phyloP scores from a whole-genome alignment of 2,329 filamentous ascomycete species.

The Mollisia scopiformis region DNA sequence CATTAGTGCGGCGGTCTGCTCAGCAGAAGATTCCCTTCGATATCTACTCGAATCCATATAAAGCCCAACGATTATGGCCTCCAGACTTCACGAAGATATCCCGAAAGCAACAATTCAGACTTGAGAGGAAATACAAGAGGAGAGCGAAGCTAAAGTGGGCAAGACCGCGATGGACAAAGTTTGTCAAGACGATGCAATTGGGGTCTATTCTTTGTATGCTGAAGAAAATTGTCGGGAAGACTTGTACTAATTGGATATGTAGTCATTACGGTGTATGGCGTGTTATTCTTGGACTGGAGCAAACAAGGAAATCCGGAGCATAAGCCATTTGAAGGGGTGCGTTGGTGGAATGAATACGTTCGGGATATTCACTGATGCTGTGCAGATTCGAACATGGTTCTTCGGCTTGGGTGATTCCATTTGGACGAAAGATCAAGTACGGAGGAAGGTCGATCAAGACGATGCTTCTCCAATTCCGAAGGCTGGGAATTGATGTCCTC shows the following conservation, averaged over 20 bases:
- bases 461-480: slow-evolving; percentile 25
- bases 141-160: slow-evolving; percentile 64
- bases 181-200: slow-evolving; percentile 63
- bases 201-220: slow-evolving; percentile 35
- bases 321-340: slow-evolving; percentile 55
- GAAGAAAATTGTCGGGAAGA: neutral
- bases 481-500: slow-evolving; percentile 19
- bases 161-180: slow-evolving; percentile 67
- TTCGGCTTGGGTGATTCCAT: slow-evolving; percentile 41
- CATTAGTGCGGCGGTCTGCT: slow-evolving; percentile 46
- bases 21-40: slow-evolving; percentile 34
- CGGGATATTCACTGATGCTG: slow-evolving; percentile 17
- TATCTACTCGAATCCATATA: slow-evolving; percentile 58
- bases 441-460: slow-evolving; percentile 20
- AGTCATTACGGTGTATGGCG: slow-evolving; percentile 58
- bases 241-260: slow-evolving; percentile 16
- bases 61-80: slow-evolving; percentile 75
- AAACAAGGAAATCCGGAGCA: slow-evolving; percentile 32
- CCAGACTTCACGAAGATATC: slow-evolving; percentile 74
- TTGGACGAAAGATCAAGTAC: slow-evolving; percentile 33
- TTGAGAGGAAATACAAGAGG: slow-evolving; percentile 79
- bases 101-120: slow-evolving; percentile 73
- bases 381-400: slow-evolving; percentile 44
- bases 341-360: slow-evolving; percentile 23
- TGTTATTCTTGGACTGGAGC: slow-evolving; percentile 65